Conservation (phyloP, 352 stramenopile genomes). For the Globisporangium radiosum region DNA sequence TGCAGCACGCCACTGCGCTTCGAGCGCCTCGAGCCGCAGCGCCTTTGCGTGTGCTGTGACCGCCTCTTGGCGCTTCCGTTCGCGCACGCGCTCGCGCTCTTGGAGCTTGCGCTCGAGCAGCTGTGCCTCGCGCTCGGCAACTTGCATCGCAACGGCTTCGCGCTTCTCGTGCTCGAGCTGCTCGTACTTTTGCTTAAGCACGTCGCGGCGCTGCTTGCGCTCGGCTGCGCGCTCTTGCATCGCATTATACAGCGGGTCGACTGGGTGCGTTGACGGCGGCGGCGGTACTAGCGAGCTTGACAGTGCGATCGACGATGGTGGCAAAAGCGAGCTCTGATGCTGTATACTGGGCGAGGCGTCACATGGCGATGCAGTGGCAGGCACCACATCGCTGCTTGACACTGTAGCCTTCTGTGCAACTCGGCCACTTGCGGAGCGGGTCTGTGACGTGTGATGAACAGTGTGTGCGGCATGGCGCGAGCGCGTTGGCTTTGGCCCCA, state of each 20-base stretch:
- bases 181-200: conserved; percentile 48
- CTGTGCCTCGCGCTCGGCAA: conserved; percentile 31
- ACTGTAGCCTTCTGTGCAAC: too few relatives aligned
- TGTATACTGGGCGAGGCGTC: too few relatives aligned
- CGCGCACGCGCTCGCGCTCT: conserved; percentile 28
- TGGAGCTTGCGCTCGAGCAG: conserved; percentile 32
- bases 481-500: too few relatives aligned
- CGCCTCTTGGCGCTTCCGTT: conserved; percentile 32
- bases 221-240: conserved; percentile 54
- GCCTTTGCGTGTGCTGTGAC: conserved; percentile 23
- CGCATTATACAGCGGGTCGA: conserved; percentile 37
- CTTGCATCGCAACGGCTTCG: conserved; percentile 27
- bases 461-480: too few relatives aligned
- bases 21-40: conserved; percentile 21
- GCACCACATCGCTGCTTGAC: too few relatives aligned
- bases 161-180: conserved; percentile 40
- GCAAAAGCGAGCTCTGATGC: too few relatives aligned
- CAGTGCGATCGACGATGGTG: neutral
- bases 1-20: conserved; percentile 21
- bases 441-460: too few relatives aligned
- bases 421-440: too few relatives aligned
- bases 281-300: neutral
- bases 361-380: too few relatives aligned
- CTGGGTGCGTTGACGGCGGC: neutral
- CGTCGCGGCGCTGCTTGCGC: conserved; percentile 46